Base-by-base conservation (phyloP, 352 stramenopile species). In the Phytophthora ramorum region DNA sequence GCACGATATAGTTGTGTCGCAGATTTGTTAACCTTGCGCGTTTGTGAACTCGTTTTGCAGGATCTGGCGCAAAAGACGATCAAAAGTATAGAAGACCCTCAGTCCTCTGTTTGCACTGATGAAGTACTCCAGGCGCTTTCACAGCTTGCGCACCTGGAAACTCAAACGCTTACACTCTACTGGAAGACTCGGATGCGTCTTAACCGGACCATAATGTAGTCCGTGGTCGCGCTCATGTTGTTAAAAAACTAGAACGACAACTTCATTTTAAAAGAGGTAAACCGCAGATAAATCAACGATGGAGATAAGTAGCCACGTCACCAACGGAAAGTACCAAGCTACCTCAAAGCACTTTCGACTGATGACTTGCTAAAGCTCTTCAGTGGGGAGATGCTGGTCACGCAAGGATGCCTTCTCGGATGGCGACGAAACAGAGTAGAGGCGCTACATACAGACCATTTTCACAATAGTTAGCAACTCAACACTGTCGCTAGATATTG, bases 371-470 rank as follows among this genome's bases (percentile, higher is more conserved):
- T 69, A 89, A 12, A 91, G 68, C 45, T 89, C 76, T 61, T 92
- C 81, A 9, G 82, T 88, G 12, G 84, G 82, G 5, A 92, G 64
- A 61, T 76, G 64, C 48, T 89, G 72, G 12, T 90, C 81, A 10
- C 81, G 76, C 43, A 92, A 71, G 3, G 78, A 82, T 12, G 72
- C 78, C 67, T 92, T 92, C 65, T 92, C 84, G 5, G 76, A 87
- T 17, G 81, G 75, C 3, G 82, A 90, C 16, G 80, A 90, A 8
- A 92, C 70, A 19, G 84, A 91, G 60, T 91, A 92, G 17, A 91
- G 54, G 1, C 84, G 81, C 84, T 92, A 47, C 9, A 40, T 9
- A 37, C 22, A 60, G 2, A 28, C 16, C 4, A 13, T 38, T 16
- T 37, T 55, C 12, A 17, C 53, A 48, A 58, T 43, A 17, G 53